Evolutionary conservation across 768 basidiomycete genomes (phyloP).

Genomic region (Mycena maculata): DNA sequence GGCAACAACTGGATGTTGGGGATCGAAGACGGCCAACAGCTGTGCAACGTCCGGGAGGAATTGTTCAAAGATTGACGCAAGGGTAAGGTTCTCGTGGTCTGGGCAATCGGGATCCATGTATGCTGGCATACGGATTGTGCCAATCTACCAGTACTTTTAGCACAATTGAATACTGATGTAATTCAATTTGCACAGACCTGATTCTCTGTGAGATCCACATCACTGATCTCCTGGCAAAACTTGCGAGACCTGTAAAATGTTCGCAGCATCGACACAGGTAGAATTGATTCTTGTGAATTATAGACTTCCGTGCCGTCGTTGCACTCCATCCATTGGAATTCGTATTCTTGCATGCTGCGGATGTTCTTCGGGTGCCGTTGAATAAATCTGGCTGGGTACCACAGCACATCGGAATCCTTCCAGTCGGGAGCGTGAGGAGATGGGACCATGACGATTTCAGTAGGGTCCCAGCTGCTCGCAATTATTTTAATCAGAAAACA

Average conservation of each 20-base stretch:
- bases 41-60: background rate
- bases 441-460: too few species aligned
- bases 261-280: background rate
- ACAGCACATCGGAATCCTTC: too few species aligned
- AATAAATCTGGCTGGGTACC: too few species aligned
- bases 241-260: background rate
- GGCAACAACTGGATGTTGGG: background rate
- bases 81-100: background rate
- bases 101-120: background rate
- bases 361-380: too few species aligned
- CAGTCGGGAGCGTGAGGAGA: too few species aligned
- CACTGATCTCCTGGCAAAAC: background rate
- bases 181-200: background rate
- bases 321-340: too few species aligned
- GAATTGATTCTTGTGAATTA: background rate
- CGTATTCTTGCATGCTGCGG: too few species aligned
- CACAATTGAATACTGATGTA: too few species aligned
- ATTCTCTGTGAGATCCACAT: background rate
- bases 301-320: background rate
- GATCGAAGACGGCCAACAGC: background rate
- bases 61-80: background rate
- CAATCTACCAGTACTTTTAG: too few species aligned
- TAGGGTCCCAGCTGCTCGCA: too few species aligned
- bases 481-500: too few species aligned
- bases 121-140: background rate